Evolutionary conservation across 805 yeast genomes (phyloP).

Genomic region (Priceomyces melissophilus): DNA sequence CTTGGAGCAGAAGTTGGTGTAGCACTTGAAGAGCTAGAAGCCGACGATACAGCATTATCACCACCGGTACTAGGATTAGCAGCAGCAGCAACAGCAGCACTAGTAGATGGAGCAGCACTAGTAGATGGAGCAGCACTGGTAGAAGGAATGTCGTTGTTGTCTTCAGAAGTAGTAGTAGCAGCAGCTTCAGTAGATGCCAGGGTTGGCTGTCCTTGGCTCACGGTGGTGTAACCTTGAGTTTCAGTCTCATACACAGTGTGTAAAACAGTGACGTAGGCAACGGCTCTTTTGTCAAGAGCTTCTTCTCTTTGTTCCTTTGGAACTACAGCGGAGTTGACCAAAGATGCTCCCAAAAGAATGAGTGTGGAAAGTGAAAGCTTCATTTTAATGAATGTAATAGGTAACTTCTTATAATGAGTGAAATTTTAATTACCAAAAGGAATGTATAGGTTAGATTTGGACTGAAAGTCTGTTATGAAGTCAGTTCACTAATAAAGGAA

Average conservation of each 20-base stretch:
- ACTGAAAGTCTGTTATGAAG: too few species aligned
- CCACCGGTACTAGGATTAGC: conserved; percentile 6
- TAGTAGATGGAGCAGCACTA: conserved; percentile 8
- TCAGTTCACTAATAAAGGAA: too few species aligned
- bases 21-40: conserved; percentile 9
- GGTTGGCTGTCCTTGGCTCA: too few species aligned
- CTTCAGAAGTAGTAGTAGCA: conserved; percentile 2
- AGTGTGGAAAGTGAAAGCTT: conserved; percentile 16
- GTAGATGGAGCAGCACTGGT: conserved; percentile 6
- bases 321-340: conserved; percentile 21
- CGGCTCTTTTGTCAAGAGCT: conserved; percentile 2
- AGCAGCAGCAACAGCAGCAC: conserved; percentile 7
- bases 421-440: too few species aligned
- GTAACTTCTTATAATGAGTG: too few species aligned
- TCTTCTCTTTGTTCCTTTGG: conserved; percentile 17
- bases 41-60: conserved; percentile 2
- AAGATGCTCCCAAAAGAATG: conserved; percentile 12
- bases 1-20: conserved; percentile 8
- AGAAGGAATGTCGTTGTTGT: background rate
- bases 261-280: background rate
- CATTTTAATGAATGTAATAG: conserved; percentile 8
- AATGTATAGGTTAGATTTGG: too few species aligned
- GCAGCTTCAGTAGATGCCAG: conserved; percentile 2
- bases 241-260: conserved; percentile 11
- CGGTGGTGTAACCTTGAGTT: too few species aligned